These are phyloP conservation scores for Teratosphaeria zuluensis DNA, from an alignment of 2,329 filamentous ascomycete genomes.

Conservation along the genomic window DNA sequence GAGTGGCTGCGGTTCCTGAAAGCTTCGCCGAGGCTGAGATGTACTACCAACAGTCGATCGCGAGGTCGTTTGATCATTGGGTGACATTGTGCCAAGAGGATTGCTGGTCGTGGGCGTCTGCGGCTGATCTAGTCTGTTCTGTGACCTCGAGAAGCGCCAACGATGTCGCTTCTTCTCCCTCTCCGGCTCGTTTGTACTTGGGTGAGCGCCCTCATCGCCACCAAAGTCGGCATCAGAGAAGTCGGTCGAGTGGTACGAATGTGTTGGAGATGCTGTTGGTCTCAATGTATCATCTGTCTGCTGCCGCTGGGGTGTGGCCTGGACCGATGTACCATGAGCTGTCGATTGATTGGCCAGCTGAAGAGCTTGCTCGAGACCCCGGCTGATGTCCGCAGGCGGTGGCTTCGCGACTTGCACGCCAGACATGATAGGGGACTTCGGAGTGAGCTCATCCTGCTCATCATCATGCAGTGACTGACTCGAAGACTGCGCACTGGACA, in stretches of 20 bases:
- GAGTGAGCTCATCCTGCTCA: conserved; percentile 14
- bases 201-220: conserved; percentile 45
- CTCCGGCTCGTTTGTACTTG: conserved; percentile 24
- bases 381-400: background rate
- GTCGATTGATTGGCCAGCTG: conserved; percentile 31
- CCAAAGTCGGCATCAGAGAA: conserved; percentile 68
- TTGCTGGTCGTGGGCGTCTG: conserved; percentile 14
- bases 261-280: conserved; percentile 62
- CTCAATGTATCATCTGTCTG: conserved; percentile 49
- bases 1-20: conserved; percentile 19
- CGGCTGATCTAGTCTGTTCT: conserved; percentile 20
- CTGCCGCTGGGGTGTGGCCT: conserved; percentile 69
- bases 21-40: conserved; percentile 18
- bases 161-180: conserved; percentile 63
- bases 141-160: conserved; percentile 54
- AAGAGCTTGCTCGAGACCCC: background rate
- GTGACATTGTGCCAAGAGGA: conserved; percentile 21
- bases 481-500: conserved; percentile 85
- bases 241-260: conserved; percentile 74
- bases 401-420: background rate
- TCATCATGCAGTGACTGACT: conserved; percentile 51
- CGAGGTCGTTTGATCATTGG: conserved; percentile 21
- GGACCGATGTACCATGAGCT: conserved; percentile 29
- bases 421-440: conserved; percentile 14
- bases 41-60: conserved; percentile 24